phyloP scores from a whole-genome alignment of 768 basidiomycete genomes.

The Psilocybe sp. region DNA sequence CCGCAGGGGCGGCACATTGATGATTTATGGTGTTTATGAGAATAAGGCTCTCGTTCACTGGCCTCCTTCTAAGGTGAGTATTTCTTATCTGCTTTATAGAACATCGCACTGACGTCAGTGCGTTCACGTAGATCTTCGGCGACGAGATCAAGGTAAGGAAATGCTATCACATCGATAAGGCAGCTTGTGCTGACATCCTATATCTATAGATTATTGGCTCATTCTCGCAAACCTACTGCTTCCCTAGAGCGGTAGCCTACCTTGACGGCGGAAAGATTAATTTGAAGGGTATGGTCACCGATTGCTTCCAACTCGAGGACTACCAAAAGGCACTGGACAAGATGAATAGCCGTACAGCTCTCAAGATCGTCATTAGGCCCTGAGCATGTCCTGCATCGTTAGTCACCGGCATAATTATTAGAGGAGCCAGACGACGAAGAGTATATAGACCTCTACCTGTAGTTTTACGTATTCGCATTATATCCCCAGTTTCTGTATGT shows the following conservation, averaged over 20 bases:
- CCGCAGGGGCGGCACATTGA: conserved; percentile 76
- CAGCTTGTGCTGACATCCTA: conserved; percentile 7
- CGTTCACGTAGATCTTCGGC: conserved; percentile 60
- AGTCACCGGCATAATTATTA: too few species aligned
- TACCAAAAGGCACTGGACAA: conserved; percentile 72
- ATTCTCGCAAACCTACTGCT: conserved; percentile 86
- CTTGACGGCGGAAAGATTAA: conserved; percentile 84
- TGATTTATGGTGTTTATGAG: conserved; percentile 91
- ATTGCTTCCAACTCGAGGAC: conserved; percentile 65
- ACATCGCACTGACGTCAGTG: neutral
- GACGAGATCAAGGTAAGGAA: conserved; percentile 42
- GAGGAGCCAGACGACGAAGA: too few species aligned
- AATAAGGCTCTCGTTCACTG: conserved; percentile 82
- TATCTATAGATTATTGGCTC: conserved; percentile 76
- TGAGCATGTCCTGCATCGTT: conserved; percentile 12
- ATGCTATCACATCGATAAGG: neutral
- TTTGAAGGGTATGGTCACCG: conserved; percentile 71
- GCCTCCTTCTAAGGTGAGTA: conserved; percentile 81
- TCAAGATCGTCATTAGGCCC: conserved; percentile 64
- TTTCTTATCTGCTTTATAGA: conserved; percentile 13
- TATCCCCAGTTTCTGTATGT: too few species aligned
- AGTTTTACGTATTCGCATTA: too few species aligned
- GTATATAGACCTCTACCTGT: too few species aligned
- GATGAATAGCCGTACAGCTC: conserved; percentile 60
- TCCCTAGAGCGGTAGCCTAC: conserved; percentile 88